Conservation (phyloP, 306 rosid species). For the Myrica gale region DNA sequence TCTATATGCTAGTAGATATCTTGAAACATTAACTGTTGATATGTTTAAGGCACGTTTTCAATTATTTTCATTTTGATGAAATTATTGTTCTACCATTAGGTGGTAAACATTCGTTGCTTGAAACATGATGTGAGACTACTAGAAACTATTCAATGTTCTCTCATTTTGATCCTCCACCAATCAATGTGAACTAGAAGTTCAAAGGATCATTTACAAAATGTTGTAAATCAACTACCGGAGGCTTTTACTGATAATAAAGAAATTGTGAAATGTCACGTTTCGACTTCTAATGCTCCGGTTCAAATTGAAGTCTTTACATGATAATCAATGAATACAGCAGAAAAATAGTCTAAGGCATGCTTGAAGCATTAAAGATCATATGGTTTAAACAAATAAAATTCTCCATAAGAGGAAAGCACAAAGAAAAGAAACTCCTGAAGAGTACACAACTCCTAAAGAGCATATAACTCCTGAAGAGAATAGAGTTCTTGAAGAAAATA, state of each 20-base stretch:
- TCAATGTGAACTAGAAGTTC: too few species aligned
- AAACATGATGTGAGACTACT: background rate
- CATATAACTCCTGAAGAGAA: too few species aligned
- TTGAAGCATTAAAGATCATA: background rate
- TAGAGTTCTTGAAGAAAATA: too few species aligned
- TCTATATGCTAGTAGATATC: background rate
- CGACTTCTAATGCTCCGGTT: too few species aligned
- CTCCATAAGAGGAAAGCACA: background rate
- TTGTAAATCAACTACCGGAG: too few species aligned
- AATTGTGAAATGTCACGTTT: too few species aligned
- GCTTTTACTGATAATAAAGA: too few species aligned
- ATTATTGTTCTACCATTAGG: background rate
- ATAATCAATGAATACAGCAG: background rate
- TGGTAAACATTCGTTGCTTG: background rate
- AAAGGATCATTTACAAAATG: too few species aligned
- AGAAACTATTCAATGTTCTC: background rate
- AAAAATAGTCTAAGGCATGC: background rate
- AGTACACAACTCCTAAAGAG: too few species aligned
- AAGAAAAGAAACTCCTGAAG: background rate
- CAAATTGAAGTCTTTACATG: too few species aligned
- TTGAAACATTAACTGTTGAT: background rate
- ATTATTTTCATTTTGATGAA: slow-evolving; percentile 17
- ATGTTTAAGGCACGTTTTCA: slow-evolving; percentile 5
- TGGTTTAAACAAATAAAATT: background rate
- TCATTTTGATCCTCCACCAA: too few species aligned